Conservation (phyloP, 179 eudicot genomes). For the Beta corolliflora region DNA sequence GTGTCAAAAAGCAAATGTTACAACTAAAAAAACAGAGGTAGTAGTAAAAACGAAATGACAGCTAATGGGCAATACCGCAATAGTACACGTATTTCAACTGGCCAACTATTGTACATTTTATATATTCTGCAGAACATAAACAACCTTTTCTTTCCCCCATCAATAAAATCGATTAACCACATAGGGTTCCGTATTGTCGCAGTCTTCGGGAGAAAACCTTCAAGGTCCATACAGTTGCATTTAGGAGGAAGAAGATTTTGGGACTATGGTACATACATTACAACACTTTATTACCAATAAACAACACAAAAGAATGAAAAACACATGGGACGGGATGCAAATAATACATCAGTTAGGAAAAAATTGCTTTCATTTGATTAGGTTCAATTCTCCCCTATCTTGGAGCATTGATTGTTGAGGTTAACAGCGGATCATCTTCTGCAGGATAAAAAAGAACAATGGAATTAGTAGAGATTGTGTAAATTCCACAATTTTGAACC, state of each 20-base stretch:
- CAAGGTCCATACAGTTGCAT: background rate
- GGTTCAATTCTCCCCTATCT: constrained; percentile 17
- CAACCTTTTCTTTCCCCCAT: too few species aligned
- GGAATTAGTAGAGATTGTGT: background rate
- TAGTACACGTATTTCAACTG: too few species aligned
- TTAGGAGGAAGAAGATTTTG: background rate
- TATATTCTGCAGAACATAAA: too few species aligned
- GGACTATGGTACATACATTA: background rate
- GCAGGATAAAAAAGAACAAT: constrained; percentile 6
- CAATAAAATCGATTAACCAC: too few species aligned
- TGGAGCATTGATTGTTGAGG: background rate
- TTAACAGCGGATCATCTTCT: constrained; percentile 15
- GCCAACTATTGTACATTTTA: too few species aligned
- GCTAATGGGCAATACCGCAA: too few species aligned
- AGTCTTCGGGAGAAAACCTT: background rate
- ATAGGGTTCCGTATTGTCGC: background rate
- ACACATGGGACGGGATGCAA: background rate
- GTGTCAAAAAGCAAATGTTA: too few species aligned
- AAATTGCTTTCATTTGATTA: constrained; percentile 1
- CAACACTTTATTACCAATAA: constrained; percentile 16
- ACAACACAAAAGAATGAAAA: constrained; percentile 19
- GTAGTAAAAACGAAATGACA: too few species aligned
- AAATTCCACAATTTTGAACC: background rate
- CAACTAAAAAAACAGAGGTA: too few species aligned
- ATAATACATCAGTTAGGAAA: constrained; percentile 2